Evolutionary conservation across 2,329 filamentous ascomycete genomes (phyloP).

Genomic region (Phialophora macrospora): DNA sequence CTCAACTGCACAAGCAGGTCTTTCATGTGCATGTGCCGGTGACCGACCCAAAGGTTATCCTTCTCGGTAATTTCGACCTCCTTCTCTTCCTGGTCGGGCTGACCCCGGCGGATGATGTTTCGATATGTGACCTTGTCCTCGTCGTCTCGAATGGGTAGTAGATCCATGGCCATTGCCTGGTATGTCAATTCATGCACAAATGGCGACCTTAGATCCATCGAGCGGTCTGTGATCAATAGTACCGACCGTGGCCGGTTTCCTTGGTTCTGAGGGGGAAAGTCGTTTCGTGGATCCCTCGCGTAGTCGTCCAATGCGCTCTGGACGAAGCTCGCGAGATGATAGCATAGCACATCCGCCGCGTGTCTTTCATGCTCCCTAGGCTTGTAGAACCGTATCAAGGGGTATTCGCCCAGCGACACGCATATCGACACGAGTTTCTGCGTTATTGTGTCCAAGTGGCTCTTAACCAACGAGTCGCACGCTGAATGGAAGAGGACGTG

Average conservation of each 20-base stretch:
- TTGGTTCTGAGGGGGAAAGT: constrained; percentile 78
- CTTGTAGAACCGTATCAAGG: constrained; percentile 87
- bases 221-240: constrained; percentile 84
- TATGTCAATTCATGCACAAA: constrained; percentile 96
- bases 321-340: constrained; percentile 86
- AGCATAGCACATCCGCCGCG: constrained; percentile 84
- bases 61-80: constrained; percentile 90
- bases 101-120: constrained; percentile 76
- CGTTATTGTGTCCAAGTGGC: constrained; percentile 81
- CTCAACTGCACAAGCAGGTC: constrained; percentile 94
- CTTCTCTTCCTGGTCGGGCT: constrained; percentile 73
- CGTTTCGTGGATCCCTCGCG: constrained; percentile 73
- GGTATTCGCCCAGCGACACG: constrained; percentile 90
- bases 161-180: constrained; percentile 95
- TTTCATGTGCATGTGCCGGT: constrained; percentile 95
- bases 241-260: constrained; percentile 75
- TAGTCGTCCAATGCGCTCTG: constrained; percentile 91
- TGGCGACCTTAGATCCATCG: constrained; percentile 89
- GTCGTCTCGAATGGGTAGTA: constrained; percentile 83
- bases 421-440: constrained; percentile 91
- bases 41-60: constrained; percentile 94
- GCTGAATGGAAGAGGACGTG: constrained; percentile 87
- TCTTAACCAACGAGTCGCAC: constrained; percentile 81
- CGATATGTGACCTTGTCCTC: constrained; percentile 84
- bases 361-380: constrained; percentile 72